These are phyloP conservation scores for Linderina pennispora DNA, from an alignment of 192 early-diverging fungal genomes.

Conservation along the genomic window DNA sequence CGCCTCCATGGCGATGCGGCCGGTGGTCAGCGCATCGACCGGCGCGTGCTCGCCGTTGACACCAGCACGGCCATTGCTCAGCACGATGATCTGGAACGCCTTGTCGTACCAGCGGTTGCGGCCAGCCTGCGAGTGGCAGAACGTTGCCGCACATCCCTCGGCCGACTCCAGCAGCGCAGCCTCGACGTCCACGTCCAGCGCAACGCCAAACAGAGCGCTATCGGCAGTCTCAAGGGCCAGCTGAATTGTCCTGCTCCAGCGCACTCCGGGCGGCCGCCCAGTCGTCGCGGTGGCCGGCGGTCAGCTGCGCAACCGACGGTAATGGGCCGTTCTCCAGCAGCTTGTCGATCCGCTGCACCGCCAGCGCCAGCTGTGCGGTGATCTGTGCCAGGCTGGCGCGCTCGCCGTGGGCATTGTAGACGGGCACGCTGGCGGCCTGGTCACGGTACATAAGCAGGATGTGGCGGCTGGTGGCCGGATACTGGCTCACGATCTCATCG, in stretches of 20 bases:
- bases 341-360: constrained; percentile 15
- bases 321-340: background rate
- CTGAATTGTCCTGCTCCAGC: constrained; percentile 41
- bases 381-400: constrained; percentile 51
- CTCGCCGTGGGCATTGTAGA: constrained; percentile 59
- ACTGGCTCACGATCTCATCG: constrained; percentile 67
- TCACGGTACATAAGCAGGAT: constrained; percentile 81
- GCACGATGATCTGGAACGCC: constrained; percentile 80
- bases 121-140: constrained; percentile 73
- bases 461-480: constrained; percentile 70
- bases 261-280: constrained; percentile 62
- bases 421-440: constrained; percentile 79
- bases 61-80: constrained; percentile 79
- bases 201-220: constrained; percentile 78
- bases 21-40: constrained; percentile 84
- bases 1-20: constrained; percentile 69
- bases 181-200: constrained; percentile 70
- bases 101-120: constrained; percentile 98
- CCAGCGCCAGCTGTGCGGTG: constrained; percentile 23
- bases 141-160: constrained; percentile 61
- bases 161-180: constrained; percentile 51
- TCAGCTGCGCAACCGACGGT: constrained; percentile 71
- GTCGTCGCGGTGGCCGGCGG: constrained; percentile 82
- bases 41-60: constrained; percentile 97
- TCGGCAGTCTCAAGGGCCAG: no score